phyloP scores from a whole-genome alignment of 2,329 filamentous ascomycete species.

The Thelonectria blattea region DNA sequence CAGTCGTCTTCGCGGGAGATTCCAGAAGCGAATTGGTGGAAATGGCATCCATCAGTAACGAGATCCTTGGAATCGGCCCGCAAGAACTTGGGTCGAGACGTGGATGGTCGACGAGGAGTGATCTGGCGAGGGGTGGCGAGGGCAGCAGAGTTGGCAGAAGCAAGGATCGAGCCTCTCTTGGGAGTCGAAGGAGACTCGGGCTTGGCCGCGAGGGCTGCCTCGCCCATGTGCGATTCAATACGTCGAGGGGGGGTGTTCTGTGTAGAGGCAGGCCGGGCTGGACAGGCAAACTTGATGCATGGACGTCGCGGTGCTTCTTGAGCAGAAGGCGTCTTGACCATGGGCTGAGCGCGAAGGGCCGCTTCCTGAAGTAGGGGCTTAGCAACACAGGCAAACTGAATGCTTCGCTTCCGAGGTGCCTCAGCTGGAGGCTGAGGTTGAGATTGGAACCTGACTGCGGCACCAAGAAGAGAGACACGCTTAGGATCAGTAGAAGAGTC shows the following conservation, averaged over 20 bases:
- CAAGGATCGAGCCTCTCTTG: slow-evolving; percentile 36
- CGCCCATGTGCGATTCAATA: slow-evolving; percentile 8
- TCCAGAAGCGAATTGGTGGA: slow-evolving; percentile 92
- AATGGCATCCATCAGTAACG: slow-evolving; percentile 65
- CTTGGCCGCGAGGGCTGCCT: slow-evolving; percentile 24
- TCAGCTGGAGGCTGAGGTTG: slow-evolving; percentile 50
- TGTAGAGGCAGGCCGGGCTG: slow-evolving; percentile 56
- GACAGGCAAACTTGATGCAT: slow-evolving; percentile 79
- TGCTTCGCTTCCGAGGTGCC: slow-evolving; percentile 76
- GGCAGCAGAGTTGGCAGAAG: slow-evolving; percentile 25
- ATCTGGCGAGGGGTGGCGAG: slow-evolving; percentile 35
- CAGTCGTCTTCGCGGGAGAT: slow-evolving; percentile 86
- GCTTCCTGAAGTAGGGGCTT: slow-evolving; percentile 60
- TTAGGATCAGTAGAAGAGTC: slow-evolving; percentile 38
- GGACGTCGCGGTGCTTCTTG: slow-evolving; percentile 58
- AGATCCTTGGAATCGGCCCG: slow-evolving; percentile 58
- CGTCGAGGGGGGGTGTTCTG: slow-evolving; percentile 47
- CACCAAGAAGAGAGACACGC: slow-evolving; percentile 33
- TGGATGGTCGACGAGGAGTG: slow-evolving; percentile 32
- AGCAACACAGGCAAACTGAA: slow-evolving; percentile 84
- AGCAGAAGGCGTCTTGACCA: slow-evolving; percentile 42
- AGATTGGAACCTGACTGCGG: slow-evolving; percentile 29
- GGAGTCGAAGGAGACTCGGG: slow-evolving; percentile 42
- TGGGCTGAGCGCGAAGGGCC: slow-evolving; percentile 43
- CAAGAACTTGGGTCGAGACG: slow-evolving; percentile 52